Evolutionary conservation across 495 filamentous ascomycete species (phyloP), one percentile per base, ranked within the genome.

Genomic region (Hypoxylon crocopeplum): DNA sequence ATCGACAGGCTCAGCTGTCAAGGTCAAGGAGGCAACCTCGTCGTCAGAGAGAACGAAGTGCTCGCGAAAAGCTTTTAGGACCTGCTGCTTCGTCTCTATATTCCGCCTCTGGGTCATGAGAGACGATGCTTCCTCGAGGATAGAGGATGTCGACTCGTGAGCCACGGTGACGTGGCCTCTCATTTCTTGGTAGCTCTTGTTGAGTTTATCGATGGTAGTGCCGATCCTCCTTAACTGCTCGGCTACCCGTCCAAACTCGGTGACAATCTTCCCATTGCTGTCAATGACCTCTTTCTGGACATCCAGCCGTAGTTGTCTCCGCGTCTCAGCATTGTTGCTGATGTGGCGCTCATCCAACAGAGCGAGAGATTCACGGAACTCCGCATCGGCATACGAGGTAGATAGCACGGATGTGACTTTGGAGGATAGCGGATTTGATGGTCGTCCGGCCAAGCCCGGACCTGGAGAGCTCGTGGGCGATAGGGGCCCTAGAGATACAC

Each of bases 201-300:
- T 96, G 25, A 98, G 80, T 50, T 75, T 87, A 24, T 80, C 76
- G 29, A 99, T 86, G 2, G 89, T 92, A 3, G 79, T 77, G 12
- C 93, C 94, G 52, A 97, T 93, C 10, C 88, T 85, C 72, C 85
- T 86, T 42, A 99, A 80, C 91, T 97, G 93, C 86, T 95, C 90
- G 36, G 93, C 91, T 33, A 99, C 92, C 59, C 87, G 83, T 20
- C 91, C 89, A 76, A 98, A 98, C 67, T 97, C 93, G 47, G 82
- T 77, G 42, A 99, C 86, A 51, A 99, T 90, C 51, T 92, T 87
- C 25, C 87, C 92, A 86, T 98, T 97, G 74, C 91, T 90, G 54
- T 93, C 85, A 38, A 97, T 91, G 25, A 97, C 89, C 71, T 98
- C 92, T 64, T 90, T 92, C 72, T 98, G 92, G 1, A 95, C 81